Conservation (phyloP, 306 rosid genomes). For the Prosopis cineraria region DNA sequence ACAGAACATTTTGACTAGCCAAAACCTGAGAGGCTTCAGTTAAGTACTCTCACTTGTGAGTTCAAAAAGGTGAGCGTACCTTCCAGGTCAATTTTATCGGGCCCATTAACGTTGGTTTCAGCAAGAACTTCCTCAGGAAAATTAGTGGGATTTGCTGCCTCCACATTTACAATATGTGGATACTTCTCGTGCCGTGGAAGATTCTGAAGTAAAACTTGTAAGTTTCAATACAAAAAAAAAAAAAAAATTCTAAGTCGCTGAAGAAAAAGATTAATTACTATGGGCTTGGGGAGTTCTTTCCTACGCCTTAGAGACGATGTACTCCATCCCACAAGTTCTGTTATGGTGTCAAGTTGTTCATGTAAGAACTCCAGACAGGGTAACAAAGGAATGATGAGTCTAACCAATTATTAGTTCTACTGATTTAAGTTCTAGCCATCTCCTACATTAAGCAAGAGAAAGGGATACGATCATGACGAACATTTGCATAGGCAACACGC, state of each 20-base stretch:
- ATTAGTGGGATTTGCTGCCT: slow-evolving; percentile 39
- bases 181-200: slow-evolving; percentile 57
- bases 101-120: slow-evolving; percentile 39
- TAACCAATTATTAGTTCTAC: background rate
- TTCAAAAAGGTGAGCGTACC: slow-evolving; percentile 46
- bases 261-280: slow-evolving; percentile 52
- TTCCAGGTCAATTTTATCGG: slow-evolving; percentile 52
- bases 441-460: background rate
- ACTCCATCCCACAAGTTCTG: slow-evolving; percentile 96
- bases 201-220: slow-evolving; percentile 44
- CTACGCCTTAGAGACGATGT: slow-evolving; percentile 81
- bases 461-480: slow-evolving; percentile 80
- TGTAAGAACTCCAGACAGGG: slow-evolving; percentile 4
- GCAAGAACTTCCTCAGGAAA: slow-evolving; percentile 39
- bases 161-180: slow-evolving; percentile 65
- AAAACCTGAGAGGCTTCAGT: background rate
- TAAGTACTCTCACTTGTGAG: background rate
- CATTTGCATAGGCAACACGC: slow-evolving; percentile 82
- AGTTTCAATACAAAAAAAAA: slow-evolving; percentile 30
- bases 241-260: slow-evolving; percentile 14
- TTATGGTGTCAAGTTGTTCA: slow-evolving; percentile 53
- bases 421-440: background rate
- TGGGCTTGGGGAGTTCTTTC: slow-evolving; percentile 87
- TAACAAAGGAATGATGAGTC: background rate
- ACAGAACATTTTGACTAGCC: background rate